Evolutionary conservation across 1,284 basidiomycete species (phyloP).

Genomic region (Porodaedalea pini): DNA sequence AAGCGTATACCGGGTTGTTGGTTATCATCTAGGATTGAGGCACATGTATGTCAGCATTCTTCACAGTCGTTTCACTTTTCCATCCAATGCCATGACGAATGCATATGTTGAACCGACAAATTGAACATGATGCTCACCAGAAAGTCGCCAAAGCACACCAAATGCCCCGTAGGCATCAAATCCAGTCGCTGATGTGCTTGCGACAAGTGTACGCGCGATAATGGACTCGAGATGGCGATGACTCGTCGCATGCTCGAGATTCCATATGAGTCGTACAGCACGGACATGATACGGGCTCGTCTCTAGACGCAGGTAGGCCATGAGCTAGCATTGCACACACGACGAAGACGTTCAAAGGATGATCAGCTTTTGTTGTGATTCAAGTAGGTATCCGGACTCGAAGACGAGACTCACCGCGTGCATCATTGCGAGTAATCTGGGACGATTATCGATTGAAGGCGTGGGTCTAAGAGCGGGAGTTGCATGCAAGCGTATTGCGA

Average conservation of each 20-base stretch:
- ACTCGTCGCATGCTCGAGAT: slow-evolving; percentile 61
- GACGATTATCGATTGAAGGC: slow-evolving; percentile 51
- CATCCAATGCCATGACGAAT: background rate
- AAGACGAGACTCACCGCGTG: slow-evolving; percentile 38
- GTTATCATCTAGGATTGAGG: slow-evolving; percentile 62
- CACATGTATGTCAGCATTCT: background rate
- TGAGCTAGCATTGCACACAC: slow-evolving; percentile 57
- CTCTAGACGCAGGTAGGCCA: slow-evolving; percentile 70
- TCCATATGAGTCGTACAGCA: slow-evolving; percentile 85
- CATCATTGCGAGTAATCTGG: slow-evolving; percentile 54
- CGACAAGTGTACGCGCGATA: slow-evolving; percentile 66
- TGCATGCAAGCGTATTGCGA: slow-evolving; percentile 55
- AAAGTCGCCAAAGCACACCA: slow-evolving; percentile 88
- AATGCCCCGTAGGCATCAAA: slow-evolving; percentile 80
- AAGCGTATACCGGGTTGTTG: slow-evolving; percentile 77
- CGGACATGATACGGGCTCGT: slow-evolving; percentile 77
- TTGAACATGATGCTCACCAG: slow-evolving; percentile 50
- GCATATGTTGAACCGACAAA: background rate
- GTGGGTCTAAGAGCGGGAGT: slow-evolving; percentile 48
- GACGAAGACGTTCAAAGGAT: too few relatives aligned
- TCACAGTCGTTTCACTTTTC: background rate
- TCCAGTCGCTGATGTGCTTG: slow-evolving; percentile 44
- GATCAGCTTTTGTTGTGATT: too few relatives aligned
- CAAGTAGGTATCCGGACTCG: too few relatives aligned
- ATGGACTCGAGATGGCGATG: slow-evolving; percentile 73